Evolutionary conservation across 2,329 filamentous ascomycete species (phyloP).

Genomic region (Colletotrichum spaethianum): DNA sequence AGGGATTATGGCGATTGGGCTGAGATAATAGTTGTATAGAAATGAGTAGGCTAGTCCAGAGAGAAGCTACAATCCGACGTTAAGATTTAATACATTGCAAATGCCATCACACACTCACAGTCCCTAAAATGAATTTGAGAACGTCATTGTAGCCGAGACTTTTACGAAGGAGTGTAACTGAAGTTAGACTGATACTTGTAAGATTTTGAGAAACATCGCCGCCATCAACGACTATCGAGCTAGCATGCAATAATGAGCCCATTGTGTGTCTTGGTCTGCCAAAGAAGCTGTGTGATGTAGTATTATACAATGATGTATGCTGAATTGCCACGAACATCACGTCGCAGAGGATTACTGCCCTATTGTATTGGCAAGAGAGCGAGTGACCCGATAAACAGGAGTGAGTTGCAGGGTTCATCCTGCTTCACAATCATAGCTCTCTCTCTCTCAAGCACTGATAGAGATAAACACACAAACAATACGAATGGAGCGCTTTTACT

Average conservation of each 20-base stretch:
- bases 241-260: background rate
- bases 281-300: background rate
- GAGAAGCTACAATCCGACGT: background rate
- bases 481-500: no score
- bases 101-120: background rate
- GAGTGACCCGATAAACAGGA: no score
- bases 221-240: background rate
- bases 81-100: background rate
- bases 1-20: background rate
- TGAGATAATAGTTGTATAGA: background rate
- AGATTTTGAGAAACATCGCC: no score
- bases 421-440: no score
- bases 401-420: no score
- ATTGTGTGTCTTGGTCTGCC: background rate
- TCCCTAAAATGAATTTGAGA: background rate
- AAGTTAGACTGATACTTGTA: background rate
- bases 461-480: no score
- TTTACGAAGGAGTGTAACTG: background rate
- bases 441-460: no score
- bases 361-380: background rate
- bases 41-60: conserved; percentile 4
- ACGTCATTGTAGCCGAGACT: background rate
- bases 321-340: background rate
- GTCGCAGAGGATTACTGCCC: background rate
- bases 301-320: accelerated